Percentiles rank a stretch among this genome's conserved stretches.
Conservation (phyloP, 345 rosid species). For the Psidium friedrichsthalianum region DNA sequence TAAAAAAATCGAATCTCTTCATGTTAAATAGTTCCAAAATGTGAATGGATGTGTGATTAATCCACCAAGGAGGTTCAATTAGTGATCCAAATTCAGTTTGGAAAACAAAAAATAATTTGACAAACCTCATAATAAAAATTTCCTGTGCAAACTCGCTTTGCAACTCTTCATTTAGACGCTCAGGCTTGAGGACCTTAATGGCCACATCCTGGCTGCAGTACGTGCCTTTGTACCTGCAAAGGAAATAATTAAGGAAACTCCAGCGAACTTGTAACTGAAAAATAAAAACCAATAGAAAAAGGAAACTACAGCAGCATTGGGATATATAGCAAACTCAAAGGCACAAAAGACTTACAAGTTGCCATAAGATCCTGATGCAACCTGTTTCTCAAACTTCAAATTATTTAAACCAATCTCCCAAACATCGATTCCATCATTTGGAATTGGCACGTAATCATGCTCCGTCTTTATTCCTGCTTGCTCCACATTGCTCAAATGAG, state of each 20-base stretch:
- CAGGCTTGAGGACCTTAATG: constrained; percentile 33
- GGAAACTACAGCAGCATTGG: background rate
- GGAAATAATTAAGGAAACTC: background rate
- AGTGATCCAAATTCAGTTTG: background rate
- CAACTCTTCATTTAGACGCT: constrained; percentile 25
- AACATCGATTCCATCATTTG: constrained; percentile 31
- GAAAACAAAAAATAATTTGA: background rate
- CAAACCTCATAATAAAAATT: constrained; percentile 40
- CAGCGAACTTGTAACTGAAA: background rate
- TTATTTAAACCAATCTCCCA: constrained; percentile 50
- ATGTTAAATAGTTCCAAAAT: background rate
- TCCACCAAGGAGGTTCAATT: background rate
- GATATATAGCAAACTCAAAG: background rate
- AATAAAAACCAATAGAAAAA: background rate
- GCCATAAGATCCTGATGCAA: constrained; percentile 32
- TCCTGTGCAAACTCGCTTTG: constrained; percentile 42
- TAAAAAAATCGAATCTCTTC: background rate
- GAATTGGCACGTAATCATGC: constrained; percentile 11
- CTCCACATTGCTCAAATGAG: constrained; percentile 11
- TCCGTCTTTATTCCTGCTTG: constrained; percentile 14
- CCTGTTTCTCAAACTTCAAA: constrained; percentile 29
- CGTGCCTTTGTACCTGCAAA: constrained; percentile 38
- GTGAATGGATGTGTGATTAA: background rate
- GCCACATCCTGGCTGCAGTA: constrained; percentile 44
- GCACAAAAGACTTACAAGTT: constrained; percentile 28